These are phyloP conservation scores for Leccinum uliginosum DNA, from an alignment of 768 basidiomycete genomes.

Conservation along the genomic window DNA sequence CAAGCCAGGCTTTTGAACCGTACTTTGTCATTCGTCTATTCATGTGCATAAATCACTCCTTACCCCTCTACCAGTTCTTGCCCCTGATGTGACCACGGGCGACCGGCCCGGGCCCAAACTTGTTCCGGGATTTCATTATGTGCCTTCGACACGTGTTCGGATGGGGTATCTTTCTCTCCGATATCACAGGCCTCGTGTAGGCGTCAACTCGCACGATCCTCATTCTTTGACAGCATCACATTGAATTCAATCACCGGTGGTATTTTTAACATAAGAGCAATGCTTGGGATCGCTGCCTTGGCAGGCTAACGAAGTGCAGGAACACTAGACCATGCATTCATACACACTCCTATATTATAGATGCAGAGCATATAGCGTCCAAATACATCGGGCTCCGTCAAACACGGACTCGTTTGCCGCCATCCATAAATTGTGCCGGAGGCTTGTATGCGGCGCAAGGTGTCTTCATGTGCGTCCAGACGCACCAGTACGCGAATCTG, in stretches of 20 bases:
- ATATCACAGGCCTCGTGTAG: conserved; percentile 38
- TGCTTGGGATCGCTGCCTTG: conserved; percentile 28
- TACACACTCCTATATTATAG: conserved; percentile 2
- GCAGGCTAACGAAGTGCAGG: conserved; percentile 28
- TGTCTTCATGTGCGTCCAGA: conserved; percentile 19
- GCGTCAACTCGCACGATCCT: conserved; percentile 30
- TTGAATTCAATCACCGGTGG: conserved; percentile 39
- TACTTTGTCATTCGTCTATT: conserved; percentile 38
- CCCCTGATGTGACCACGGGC: too few species aligned
- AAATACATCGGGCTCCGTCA: conserved; percentile 10
- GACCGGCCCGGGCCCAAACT: too few species aligned
- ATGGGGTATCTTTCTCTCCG: conserved; percentile 39
- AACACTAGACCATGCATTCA: not conserved
- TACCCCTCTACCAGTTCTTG: conserved; percentile 13
- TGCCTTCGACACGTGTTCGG: conserved; percentile 28
- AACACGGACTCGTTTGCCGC: conserved; percentile 1
- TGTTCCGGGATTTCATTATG: not conserved
- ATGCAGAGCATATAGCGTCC: not conserved
- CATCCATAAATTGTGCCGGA: not conserved
- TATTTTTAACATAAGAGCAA: conserved; percentile 35
- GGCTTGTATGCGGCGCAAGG: not conserved
- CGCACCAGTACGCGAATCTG: conserved; percentile 24
- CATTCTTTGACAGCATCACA: conserved; percentile 37
- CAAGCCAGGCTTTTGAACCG: conserved; percentile 39
- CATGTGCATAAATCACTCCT: conserved; percentile 21